Base-by-base conservation (phyloP, 2,329 filamentous ascomycete species). In the Trichoderma afroharzianum region DNA sequence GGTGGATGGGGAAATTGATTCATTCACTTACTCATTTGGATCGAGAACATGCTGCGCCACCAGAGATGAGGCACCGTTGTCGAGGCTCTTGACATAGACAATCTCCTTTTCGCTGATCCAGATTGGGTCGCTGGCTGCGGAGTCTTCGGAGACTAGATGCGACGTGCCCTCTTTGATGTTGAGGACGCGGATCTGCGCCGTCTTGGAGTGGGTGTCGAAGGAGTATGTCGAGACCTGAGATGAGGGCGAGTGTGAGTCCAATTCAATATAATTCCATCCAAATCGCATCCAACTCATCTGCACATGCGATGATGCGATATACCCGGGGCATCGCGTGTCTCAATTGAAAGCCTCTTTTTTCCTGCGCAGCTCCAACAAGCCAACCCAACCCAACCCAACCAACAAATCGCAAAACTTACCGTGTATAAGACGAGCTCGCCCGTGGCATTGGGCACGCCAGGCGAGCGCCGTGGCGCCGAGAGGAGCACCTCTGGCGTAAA, bases 401-500 rank as follows among this genome's bases (percentile, higher is more conserved):
- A 36, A 36, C 33, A 36, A 36, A 36, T 36, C 33, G 15, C 8
- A 30, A n/a, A 53, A 33, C 71, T 75, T 76, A 90, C 88, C 55
- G 89, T 89, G 78, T 91, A 94, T 32, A 94, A 81, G 61, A 91
- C 85, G 71, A 88, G 84, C 68, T 87, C 88, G 57, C 91, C 92
- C 67, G 87, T 84, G 47, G 85, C 80, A 79, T 94, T 95, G n/a
- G 93, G 92, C 1, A 89, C 80, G 62, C 90, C 92, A 18, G 89
- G 80, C 12, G 91, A 92, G 62, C 93, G 89, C 71, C 93, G 89
- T 36, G 93, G 92, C 18, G 92, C 92, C 74, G 91, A 91, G 77
- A 96, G 87, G 71, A 96, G 85, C 75, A 93, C 91, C 84, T 93
- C 88, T 5, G 92, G 92, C 11, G 91, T 94, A 82, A 95, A 93